Conservation (phyloP, 768 basidiomycete genomes). For the Austroboletus festivus region DNA sequence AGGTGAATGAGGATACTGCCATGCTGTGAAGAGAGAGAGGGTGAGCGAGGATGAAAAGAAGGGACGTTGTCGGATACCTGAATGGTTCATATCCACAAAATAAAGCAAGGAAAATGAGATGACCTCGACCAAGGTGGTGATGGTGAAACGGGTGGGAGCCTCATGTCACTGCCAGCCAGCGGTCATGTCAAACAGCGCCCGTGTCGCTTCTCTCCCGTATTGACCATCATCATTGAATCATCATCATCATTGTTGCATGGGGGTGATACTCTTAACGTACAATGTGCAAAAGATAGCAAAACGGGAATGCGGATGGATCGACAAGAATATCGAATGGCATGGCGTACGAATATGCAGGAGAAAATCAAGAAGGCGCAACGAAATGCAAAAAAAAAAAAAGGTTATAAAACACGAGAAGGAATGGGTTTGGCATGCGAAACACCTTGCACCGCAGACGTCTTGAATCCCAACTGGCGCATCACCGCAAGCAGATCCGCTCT, state of each 20-base stretch:
- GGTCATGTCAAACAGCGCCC: conserved; percentile 18
- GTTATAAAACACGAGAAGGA: conserved; percentile 33
- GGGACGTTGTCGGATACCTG: conserved; percentile 18
- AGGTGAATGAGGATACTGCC: conserved; percentile 15
- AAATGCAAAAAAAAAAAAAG: conserved; percentile 19
- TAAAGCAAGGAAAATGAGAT: neutral
- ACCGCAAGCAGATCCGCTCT: conserved; percentile 79
- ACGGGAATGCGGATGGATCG: conserved; percentile 27
- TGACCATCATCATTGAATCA: too few relatives aligned
- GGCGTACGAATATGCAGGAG: conserved; percentile 36
- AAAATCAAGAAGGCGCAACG: too few relatives aligned
- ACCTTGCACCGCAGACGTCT: conserved; percentile 70
- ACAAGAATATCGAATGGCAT: conserved; percentile 29
- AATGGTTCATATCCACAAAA: conserved; percentile 24
- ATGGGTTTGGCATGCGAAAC: conserved; percentile 53
- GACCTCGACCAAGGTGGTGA: neutral
- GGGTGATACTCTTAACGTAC: conserved; percentile 42
- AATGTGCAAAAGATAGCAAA: conserved; percentile 37
- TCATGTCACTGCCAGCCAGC: conserved; percentile 7
- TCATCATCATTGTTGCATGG: too few relatives aligned
- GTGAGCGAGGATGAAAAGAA: neutral
- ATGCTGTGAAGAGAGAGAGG: conserved; percentile 13
- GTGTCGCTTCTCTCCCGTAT: conserved; percentile 13
- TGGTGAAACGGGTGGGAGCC: conserved; percentile 2
- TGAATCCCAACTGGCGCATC: conserved; percentile 89